A percentile compares a stretch with the other conserved stretches of the same genome.
phyloP scores from a whole-genome alignment of 306 rosid species.

The Dicorynia guianensis region DNA sequence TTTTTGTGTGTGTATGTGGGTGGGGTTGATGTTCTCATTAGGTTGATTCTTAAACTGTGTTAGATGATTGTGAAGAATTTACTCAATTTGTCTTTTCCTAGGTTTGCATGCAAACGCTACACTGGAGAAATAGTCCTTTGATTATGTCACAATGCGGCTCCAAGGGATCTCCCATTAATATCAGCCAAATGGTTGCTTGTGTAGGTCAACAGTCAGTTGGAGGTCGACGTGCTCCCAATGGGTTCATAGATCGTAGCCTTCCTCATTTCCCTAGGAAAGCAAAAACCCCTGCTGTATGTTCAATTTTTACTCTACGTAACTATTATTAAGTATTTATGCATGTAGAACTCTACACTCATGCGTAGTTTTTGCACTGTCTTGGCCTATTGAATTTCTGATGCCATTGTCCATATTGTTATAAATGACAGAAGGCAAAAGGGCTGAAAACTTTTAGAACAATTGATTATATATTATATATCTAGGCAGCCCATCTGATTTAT shows the following conservation, averaged over 20 bases:
- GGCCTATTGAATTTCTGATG: conserved; percentile 17
- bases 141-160: conserved; percentile 99
- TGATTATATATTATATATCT: conserved; percentile 14
- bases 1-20: too few relatives aligned
- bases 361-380: conserved; percentile 8
- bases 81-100: conserved; percentile 41
- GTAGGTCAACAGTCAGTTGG: conserved; percentile 97
- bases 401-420: conserved; percentile 29
- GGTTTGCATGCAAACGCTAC: conserved; percentile 86
- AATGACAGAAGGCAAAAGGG: conserved; percentile 3
- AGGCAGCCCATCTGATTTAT: neutral
- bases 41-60: conserved; percentile 27
- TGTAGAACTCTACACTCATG: conserved; percentile 16
- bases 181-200: conserved; percentile 95
- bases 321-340: neutral
- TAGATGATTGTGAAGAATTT: conserved; percentile 20
- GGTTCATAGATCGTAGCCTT: conserved; percentile 95
- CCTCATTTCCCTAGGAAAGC: conserved; percentile 85
- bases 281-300: conserved; percentile 85
- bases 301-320: conserved; percentile 3
- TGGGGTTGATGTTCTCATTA: conserved; percentile 1
- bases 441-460: neutral
- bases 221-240: conserved; percentile 94
- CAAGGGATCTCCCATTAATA: conserved; percentile 92
- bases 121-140: conserved; percentile 98